These are phyloP conservation scores for Blastobotrys chiropterorum DNA, from an alignment of 805 yeast species.

Conservation along the genomic window DNA sequence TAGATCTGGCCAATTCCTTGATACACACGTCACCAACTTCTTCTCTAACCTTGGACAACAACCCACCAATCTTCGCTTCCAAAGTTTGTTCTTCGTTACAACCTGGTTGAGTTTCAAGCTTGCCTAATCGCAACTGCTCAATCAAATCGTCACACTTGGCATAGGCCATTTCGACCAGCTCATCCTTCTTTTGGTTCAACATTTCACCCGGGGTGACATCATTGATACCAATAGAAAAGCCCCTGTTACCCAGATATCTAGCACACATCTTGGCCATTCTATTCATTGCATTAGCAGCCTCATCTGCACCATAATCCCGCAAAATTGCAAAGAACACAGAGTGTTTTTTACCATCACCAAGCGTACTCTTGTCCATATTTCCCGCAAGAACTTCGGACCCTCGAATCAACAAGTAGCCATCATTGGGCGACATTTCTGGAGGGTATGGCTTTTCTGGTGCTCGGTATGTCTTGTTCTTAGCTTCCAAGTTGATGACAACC, in stretches of 20 bases:
- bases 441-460: conserved; percentile 73
- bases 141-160: conserved; percentile 87
- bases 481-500: conserved; percentile 85
- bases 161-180: conserved; percentile 86
- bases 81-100: conserved; percentile 97
- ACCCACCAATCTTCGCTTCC: conserved; percentile 95
- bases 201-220: conserved; percentile 92
- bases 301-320: conserved; percentile 94
- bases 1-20: conserved; percentile 76
- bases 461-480: conserved; percentile 82
- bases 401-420: conserved; percentile 85
- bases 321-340: conserved; percentile 92
- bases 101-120: conserved; percentile 96
- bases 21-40: conserved; percentile 99
- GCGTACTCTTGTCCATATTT: conserved; percentile 90
- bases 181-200: conserved; percentile 71
- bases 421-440: conserved; percentile 95
- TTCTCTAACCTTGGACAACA: conserved; percentile 94
- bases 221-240: conserved; percentile 93
- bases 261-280: conserved; percentile 99
- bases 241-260: conserved; percentile 86
- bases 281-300: conserved; percentile 94
- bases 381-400: conserved; percentile 88
- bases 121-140: conserved; percentile 69
- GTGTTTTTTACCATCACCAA: conserved; percentile 98